Percentiles rank a stretch among this genome's conserved stretches.
phyloP scores from a whole-genome alignment of 495 filamentous ascomycete species.

The Podospora didyma region DNA sequence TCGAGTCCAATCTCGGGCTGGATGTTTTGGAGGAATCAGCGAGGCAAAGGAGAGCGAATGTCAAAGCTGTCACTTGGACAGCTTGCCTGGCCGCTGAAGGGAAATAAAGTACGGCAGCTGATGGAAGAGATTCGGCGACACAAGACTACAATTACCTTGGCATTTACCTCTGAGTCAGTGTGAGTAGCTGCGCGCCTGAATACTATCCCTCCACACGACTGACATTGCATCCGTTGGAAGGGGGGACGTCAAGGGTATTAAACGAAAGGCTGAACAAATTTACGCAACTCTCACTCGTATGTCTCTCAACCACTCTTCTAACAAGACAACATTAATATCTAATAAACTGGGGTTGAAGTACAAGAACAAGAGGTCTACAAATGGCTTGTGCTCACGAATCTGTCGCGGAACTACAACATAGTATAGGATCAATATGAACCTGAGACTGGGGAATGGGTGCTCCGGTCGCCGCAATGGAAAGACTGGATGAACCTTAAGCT shows the following conservation, averaged over 20 bases:
- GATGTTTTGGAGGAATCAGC: not conserved
- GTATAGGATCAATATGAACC: not conserved
- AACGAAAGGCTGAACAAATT: no score
- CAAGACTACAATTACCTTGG: slow-evolving; percentile 16
- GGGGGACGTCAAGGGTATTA: no score
- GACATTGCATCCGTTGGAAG: not conserved
- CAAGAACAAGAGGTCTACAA: not conserved
- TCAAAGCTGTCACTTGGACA: not conserved
- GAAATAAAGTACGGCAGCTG: slow-evolving; percentile 6
- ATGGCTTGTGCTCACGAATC: not conserved
- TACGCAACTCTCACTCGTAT: no score
- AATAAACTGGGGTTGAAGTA: not conserved
- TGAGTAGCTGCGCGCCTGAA: not conserved
- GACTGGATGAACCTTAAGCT: not conserved
- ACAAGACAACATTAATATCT: not conserved
- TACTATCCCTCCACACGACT: not conserved
- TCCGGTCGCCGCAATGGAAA: slow-evolving; percentile 2
- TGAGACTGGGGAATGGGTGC: not conserved
- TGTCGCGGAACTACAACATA: not conserved
- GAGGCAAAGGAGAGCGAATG: not conserved
- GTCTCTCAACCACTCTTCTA: no score
- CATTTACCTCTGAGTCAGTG: not conserved
- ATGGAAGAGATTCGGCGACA: slow-evolving; percentile 8
- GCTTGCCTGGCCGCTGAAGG: slow-evolving; percentile 14
- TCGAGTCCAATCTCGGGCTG: not conserved